Conservation (phyloP, 2,329 filamentous ascomycete species). For the Verticillium tricorpus region DNA sequence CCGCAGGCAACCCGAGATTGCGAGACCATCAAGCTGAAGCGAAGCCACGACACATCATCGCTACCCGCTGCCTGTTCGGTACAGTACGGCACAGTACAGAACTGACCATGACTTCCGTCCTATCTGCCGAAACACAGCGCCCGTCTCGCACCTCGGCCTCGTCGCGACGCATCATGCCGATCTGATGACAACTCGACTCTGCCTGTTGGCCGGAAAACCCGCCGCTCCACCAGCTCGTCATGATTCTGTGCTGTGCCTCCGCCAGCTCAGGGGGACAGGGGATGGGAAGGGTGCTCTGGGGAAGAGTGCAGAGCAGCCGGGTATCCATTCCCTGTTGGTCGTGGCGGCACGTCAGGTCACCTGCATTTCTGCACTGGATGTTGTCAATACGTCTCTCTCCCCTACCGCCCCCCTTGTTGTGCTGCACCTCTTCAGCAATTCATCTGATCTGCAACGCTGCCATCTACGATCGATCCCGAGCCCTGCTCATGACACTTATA, state of each 20-base stretch:
- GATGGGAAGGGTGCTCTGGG: neutral
- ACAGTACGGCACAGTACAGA: no score
- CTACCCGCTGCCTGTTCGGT: no score
- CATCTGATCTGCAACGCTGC: neutral
- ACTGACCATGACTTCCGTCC: neutral
- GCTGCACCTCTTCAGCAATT: neutral
- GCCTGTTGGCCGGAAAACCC: neutral
- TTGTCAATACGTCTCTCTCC: no score
- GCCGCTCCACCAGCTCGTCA: neutral
- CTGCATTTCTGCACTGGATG: no score
- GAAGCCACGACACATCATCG: neutral
- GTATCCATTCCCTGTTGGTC: neutral
- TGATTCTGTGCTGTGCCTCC: neutral
- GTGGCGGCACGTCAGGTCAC: neutral
- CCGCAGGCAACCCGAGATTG: neutral
- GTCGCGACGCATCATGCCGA: neutral
- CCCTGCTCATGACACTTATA: neutral
- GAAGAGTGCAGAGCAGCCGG: neutral
- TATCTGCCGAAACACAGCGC: neutral
- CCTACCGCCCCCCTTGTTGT: no score
- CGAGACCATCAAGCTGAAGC: neutral
- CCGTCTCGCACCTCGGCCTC: neutral
- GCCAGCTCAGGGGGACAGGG: neutral
- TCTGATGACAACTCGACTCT: neutral
- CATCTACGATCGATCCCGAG: neutral